phyloP scores from a whole-genome alignment of 129 eudicot species.

The Flaveria ramosissima region DNA sequence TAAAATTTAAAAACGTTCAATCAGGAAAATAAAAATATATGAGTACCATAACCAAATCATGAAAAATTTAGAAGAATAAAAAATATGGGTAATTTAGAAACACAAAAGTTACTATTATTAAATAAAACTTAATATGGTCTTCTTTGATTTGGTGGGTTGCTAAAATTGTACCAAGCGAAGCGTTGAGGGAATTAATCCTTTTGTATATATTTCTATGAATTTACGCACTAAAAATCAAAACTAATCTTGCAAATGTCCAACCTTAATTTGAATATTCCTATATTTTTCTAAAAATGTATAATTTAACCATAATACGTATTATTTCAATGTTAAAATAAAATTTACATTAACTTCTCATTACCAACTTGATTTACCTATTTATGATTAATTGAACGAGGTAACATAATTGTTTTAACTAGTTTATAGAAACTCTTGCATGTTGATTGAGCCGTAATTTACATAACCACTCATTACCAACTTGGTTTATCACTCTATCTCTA shows the following conservation, averaged over 20 bases:
- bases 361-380: background rate
- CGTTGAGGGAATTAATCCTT: constrained; percentile 32
- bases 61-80: constrained; percentile 12
- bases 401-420: background rate
- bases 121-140: constrained; percentile 19
- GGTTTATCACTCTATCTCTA: too few relatives aligned
- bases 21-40: too few relatives aligned
- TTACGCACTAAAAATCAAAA: constrained; percentile 31
- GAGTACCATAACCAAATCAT: too few relatives aligned
- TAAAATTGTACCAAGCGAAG: constrained; percentile 36
- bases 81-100: background rate
- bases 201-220: constrained; percentile 20
- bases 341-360: background rate
- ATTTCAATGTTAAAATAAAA: constrained; percentile 8
- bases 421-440: background rate
- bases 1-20: too few relatives aligned
- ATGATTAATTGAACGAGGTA: background rate
- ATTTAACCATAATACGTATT: constrained; percentile 8
- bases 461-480: too few relatives aligned
- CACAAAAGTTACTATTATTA: constrained; percentile 23
- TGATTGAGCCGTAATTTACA: background rate
- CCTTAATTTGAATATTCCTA: constrained; percentile 30
- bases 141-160: constrained; percentile 37
- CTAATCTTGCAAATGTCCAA: constrained; percentile 22
- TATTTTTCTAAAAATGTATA: constrained; percentile 18